Evolutionary conservation across 2,329 filamentous ascomycete species (phyloP).

Genomic region (Cyphellophora europaea): DNA sequence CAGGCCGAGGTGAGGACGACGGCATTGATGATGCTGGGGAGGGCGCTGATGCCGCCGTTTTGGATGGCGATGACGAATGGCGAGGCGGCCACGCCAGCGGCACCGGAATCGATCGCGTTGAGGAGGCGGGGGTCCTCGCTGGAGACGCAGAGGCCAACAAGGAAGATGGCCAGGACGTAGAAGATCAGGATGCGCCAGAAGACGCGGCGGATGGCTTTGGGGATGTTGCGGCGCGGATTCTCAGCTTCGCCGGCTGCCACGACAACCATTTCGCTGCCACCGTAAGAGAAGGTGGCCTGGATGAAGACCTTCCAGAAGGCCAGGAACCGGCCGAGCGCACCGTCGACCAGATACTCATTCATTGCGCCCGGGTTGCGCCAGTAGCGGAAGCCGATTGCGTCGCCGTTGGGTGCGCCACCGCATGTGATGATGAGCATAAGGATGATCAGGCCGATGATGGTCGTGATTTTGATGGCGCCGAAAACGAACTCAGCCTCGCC

Average conservation of each 20-base stretch:
- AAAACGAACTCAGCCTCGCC: constrained; percentile 47
- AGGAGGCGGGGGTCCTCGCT: constrained; percentile 45
- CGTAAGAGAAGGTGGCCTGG: constrained; percentile 31
- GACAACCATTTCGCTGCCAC: constrained; percentile 39
- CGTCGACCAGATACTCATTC: constrained; percentile 48
- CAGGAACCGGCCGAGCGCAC: constrained; percentile 31
- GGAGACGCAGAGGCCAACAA: constrained; percentile 51
- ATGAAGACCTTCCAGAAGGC: constrained; percentile 36
- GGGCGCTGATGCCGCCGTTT: constrained; percentile 53
- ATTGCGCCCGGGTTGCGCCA: constrained; percentile 50
- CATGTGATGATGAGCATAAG: constrained; percentile 39
- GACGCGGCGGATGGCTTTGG: constrained; percentile 42
- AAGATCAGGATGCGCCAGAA: constrained; percentile 47
- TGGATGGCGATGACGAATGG: constrained; percentile 33
- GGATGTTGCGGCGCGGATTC: constrained; percentile 41
- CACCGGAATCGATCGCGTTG: constrained; percentile 25
- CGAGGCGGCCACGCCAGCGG: constrained; percentile 38
- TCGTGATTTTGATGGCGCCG: constrained; percentile 40
- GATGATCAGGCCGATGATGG: constrained; percentile 43
- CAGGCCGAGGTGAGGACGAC: constrained; percentile 64
- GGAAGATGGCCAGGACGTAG: constrained; percentile 46
- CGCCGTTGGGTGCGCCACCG: constrained; percentile 37
- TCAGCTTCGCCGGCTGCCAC: constrained; percentile 45
- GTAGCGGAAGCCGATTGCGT: constrained; percentile 37
- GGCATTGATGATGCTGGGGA: constrained; percentile 67